Percentiles rank a stretch among this genome's conserved stretches.
phyloP scores from a whole-genome alignment of 371 early-diverging fungal species.

The Mucor lusitanicus region DNA sequence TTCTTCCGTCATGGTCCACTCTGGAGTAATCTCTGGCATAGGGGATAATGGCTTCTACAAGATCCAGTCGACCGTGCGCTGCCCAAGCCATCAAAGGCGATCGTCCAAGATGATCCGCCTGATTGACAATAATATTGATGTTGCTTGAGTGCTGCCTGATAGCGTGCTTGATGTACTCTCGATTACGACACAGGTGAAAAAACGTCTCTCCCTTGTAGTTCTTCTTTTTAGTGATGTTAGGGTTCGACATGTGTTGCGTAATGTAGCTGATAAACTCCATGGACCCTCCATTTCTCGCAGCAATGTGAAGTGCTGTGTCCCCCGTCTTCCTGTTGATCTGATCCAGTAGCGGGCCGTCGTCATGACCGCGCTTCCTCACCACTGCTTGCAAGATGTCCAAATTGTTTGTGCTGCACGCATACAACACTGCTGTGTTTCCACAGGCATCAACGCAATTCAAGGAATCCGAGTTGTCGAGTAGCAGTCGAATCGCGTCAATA shows the following conservation, averaged over 20 bases:
- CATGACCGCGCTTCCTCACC: not conserved
- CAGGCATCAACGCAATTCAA: slow-evolving; percentile 33
- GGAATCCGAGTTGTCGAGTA: slow-evolving; percentile 18
- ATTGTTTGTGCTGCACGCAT: slow-evolving; percentile 14
- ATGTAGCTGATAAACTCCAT: slow-evolving; percentile 6
- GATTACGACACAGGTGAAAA: slow-evolving; percentile 39
- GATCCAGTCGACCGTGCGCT: slow-evolving; percentile 33
- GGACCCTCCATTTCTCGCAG: slow-evolving; percentile 5
- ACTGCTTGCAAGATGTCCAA: slow-evolving; percentile 6
- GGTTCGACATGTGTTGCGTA: not conserved
- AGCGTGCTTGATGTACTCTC: slow-evolving; percentile 19
- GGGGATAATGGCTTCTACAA: slow-evolving; percentile 25
- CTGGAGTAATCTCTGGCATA: not conserved
- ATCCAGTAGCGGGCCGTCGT: not conserved
- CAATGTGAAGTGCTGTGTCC: slow-evolving; percentile 35
- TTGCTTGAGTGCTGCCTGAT: not conserved
- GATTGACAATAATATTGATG: slow-evolving; percentile 22
- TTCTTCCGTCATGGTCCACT: slow-evolving; percentile 23
- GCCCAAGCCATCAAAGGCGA: slow-evolving; percentile 53
- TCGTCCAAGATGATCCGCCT: slow-evolving; percentile 26
- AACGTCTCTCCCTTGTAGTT: slow-evolving; percentile 44
- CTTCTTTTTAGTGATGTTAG: slow-evolving; percentile 5
- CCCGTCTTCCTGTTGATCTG: slow-evolving; percentile 10
- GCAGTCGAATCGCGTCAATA: slow-evolving; percentile 23
- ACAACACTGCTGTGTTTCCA: slow-evolving; percentile 47